Conservation (phyloP, 208 protist species). For the Phytomonas serpens region DNA sequence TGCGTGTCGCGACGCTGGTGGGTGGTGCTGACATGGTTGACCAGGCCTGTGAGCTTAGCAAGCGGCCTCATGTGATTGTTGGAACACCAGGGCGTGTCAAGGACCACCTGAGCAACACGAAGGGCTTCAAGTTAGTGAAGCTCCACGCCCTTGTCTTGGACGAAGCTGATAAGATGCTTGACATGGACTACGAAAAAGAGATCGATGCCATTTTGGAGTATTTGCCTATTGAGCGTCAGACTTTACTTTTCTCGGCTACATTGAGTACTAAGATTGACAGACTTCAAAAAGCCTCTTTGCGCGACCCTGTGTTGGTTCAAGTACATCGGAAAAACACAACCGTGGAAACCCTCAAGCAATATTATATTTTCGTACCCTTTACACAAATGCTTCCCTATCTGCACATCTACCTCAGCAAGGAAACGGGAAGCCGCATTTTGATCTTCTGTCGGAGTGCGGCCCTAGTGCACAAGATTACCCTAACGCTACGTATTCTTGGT, state of each 20-base stretch:
- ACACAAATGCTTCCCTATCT: constrained; percentile 86
- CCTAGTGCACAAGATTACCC: constrained; percentile 86
- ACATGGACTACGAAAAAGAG: constrained; percentile 98
- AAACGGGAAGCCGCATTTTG: constrained; percentile 87
- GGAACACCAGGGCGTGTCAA: constrained; percentile 97
- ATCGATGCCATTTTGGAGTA: constrained; percentile 95
- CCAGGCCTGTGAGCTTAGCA: constrained; percentile 93
- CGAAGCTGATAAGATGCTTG: constrained; percentile 98
- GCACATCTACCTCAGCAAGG: constrained; percentile 81
- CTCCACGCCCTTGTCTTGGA: constrained; percentile 96
- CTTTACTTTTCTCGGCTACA: constrained; percentile 97
- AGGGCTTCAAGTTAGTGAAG: constrained; percentile 94
- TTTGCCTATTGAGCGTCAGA: constrained; percentile 85
- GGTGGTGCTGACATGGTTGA: constrained; percentile 93
- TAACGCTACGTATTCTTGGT: constrained; percentile 85
- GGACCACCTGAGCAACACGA: constrained; percentile 98
- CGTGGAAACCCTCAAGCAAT: constrained; percentile 94
- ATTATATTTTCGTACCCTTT: constrained; percentile 97
- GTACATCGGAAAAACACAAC: constrained; percentile 95
- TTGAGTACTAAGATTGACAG: constrained; percentile 98
- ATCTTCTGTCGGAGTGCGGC: constrained; percentile 89
- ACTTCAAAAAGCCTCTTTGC: constrained; percentile 96
- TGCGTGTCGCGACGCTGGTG: constrained; percentile 87
- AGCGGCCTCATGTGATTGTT: constrained; percentile 96
- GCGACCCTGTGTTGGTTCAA: constrained; percentile 94